phyloP scores from a whole-genome alignment of 1,284 basidiomycete species.

The Cryptococcus jaspeensis region DNA sequence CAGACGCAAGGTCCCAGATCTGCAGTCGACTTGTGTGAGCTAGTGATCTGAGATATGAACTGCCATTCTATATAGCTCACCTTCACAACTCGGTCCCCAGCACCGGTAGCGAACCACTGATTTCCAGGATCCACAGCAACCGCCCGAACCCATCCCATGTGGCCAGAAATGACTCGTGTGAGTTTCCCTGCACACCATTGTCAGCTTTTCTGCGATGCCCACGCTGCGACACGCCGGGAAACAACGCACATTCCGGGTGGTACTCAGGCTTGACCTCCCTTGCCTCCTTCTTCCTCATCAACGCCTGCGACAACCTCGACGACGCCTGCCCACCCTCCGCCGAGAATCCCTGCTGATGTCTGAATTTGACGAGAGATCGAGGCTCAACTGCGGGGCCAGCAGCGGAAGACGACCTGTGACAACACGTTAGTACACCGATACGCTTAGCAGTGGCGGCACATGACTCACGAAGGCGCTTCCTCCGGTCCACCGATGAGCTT shows the following conservation, averaged over 20 bases:
- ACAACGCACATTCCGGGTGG: conserved; percentile 68
- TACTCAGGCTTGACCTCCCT: conserved; percentile 90
- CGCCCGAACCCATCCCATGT: conserved; percentile 97
- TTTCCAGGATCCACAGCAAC: conserved; percentile 96
- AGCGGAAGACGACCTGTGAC: conserved; percentile 5
- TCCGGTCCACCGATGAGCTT: conserved; percentile 38
- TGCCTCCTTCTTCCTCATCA: conserved; percentile 85
- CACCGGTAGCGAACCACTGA: conserved; percentile 97
- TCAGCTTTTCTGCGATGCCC: not conserved
- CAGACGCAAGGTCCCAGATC: conserved; percentile 98
- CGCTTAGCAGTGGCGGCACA: not conserved
- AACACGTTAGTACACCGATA: not conserved
- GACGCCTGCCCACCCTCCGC: conserved; percentile 49
- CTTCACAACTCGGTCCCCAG: conserved; percentile 96
- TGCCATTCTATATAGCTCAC: conserved; percentile 23
- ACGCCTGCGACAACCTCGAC: conserved; percentile 73
- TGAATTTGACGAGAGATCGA: conserved; percentile 48
- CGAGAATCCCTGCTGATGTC: conserved; percentile 51
- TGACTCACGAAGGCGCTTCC: conserved; percentile 17
- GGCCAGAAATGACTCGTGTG: conserved; percentile 92
- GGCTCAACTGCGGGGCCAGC: conserved; percentile 24
- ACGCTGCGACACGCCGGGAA: not conserved
- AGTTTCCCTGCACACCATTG: conserved; percentile 70
- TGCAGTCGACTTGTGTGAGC: conserved; percentile 11
- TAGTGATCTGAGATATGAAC: not conserved